A percentile compares a stretch with the other conserved stretches of the same genome.
Conservation (phyloP, 129 eudicot species). For the Flaveria robusta region DNA sequence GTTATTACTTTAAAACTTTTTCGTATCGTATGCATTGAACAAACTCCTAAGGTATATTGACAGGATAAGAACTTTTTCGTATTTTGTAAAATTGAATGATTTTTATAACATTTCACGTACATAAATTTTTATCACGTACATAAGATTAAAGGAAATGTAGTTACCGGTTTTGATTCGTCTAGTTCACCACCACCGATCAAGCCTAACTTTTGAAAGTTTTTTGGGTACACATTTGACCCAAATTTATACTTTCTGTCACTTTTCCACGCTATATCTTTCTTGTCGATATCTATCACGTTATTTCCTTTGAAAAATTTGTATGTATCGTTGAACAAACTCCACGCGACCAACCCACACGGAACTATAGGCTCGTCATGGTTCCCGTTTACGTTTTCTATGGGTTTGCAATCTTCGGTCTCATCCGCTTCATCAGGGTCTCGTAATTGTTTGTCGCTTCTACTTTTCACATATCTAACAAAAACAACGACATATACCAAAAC, state of each 20-base stretch:
- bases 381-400: constrained; percentile 36
- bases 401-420: constrained; percentile 50
- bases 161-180: constrained; percentile 68
- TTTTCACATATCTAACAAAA: constrained; percentile 71
- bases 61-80: too few relatives aligned
- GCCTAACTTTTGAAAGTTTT: constrained; percentile 71
- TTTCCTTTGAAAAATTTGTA: constrained; percentile 46
- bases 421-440: constrained; percentile 31
- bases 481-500: not conserved
- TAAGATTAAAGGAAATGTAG: not conserved
- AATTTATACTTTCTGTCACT: constrained; percentile 70
- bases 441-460: constrained; percentile 78
- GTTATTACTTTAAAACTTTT: too few relatives aligned
- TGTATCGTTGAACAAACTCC: constrained; percentile 96
- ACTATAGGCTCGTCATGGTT: constrained; percentile 46
- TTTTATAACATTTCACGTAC: too few relatives aligned
- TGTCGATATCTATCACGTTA: constrained; percentile 48
- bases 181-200: constrained; percentile 76
- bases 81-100: too few relatives aligned
- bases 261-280: constrained; percentile 72
- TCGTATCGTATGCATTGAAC: too few relatives aligned
- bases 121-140: too few relatives aligned
- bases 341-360: constrained; percentile 93
- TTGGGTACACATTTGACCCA: constrained; percentile 73
- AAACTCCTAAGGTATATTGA: too few relatives aligned